A percentile compares a stretch with the other conserved stretches of the same genome.
These are phyloP conservation scores for Psilocybe subaeruginosa DNA, from an alignment of 768 basidiomycete genomes.

Conservation along the genomic window DNA sequence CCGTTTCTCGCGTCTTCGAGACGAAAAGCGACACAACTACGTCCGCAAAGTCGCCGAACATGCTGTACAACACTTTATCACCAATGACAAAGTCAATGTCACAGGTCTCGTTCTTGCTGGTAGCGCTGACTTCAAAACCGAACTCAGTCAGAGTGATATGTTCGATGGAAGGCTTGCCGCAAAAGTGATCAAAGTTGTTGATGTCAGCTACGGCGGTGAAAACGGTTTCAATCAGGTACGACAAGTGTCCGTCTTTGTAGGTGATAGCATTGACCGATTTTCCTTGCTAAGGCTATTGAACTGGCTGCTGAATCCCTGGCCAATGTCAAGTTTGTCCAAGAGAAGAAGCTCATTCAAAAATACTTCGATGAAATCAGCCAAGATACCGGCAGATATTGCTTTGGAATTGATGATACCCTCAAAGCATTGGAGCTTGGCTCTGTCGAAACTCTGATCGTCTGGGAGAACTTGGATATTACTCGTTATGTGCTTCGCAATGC, in stretches of 20 bases:
- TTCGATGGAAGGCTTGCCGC: slow-evolving; percentile 87
- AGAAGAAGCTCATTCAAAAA: slow-evolving; percentile 95
- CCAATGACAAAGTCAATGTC: slow-evolving; percentile 97
- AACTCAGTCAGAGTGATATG: slow-evolving; percentile 94
- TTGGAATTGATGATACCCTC: slow-evolving; percentile 95
- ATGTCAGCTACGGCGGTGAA: slow-evolving; percentile 98
- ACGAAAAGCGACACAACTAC: slow-evolving; percentile 99
- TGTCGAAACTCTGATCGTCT: slow-evolving; percentile 96
- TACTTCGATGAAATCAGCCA: slow-evolving; percentile 99
- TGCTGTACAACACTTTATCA: slow-evolving; percentile 98
- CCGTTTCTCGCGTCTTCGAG: slow-evolving; percentile 98
- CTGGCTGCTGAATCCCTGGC: slow-evolving; percentile 93
- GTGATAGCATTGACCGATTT: background rate
- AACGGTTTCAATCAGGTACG: slow-evolving; percentile 97
- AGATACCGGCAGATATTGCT: slow-evolving; percentile 95
- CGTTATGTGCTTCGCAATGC: slow-evolving; percentile 91
- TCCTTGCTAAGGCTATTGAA: slow-evolving; percentile 79
- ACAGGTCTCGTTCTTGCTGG: slow-evolving; percentile 95
- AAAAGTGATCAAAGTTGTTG: slow-evolving; percentile 97
- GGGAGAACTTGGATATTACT: slow-evolving; percentile 95
- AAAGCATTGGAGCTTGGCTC: slow-evolving; percentile 96
- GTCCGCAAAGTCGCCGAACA: slow-evolving; percentile 98
- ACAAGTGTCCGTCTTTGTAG: background rate
- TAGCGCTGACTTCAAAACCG: slow-evolving; percentile 98
- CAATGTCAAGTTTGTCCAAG: slow-evolving; percentile 99